Base-by-base conservation (phyloP, 2,329 filamentous ascomycete species). In the Pseudogymnoascus sp. region DNA sequence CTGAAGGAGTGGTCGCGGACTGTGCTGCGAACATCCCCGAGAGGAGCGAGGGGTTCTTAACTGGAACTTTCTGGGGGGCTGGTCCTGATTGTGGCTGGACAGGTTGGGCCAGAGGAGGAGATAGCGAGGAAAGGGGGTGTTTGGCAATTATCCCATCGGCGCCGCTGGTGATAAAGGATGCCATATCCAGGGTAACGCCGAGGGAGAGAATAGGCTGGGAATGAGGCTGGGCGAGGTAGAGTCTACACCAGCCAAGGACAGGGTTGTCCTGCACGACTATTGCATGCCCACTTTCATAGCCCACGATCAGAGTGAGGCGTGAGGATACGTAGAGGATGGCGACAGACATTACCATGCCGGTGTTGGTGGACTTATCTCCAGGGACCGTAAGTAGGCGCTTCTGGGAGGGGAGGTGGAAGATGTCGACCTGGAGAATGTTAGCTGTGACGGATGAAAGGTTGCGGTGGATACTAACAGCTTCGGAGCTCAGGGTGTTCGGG, bases 321-420 rank as follows among this genome's bases (percentile, higher is more conserved):
- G 73, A 75, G 1, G 73, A 40, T 4, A 78, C 75, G 65, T 82
- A 77, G 64, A 89, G 81, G 2, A 93, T 74, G 7, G 81, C 77
- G 16, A 97, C 76, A 4, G 90, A 86, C 95, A 97, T 97, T 40
- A 91, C 86, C 93, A 97, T 97, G 63, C 90, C 91, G 71, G 82
- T 80, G 69, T 82, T 82, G 67, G 71, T 65, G 16, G 68, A 50
- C 76, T 76, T 23, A 75, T 66, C 74, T 34, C 80, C 72, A 50
- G 78, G 78, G 65, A 86, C 75, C 0, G 81, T 82, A 68, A 88
- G 85, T 16, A 86, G 78, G n/a, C 93, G 84, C 28, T 76, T 79
- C 70, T 93, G 88, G 1, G 84, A 85, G 0, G 95, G 93, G 0
- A 97, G 79, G 42, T 89, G 84, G 73, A 90, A 96, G 50, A 99